Evolutionary conservation across 306 rosid genomes (phyloP).

Genomic region (Gynostemma pentaphyllum): DNA sequence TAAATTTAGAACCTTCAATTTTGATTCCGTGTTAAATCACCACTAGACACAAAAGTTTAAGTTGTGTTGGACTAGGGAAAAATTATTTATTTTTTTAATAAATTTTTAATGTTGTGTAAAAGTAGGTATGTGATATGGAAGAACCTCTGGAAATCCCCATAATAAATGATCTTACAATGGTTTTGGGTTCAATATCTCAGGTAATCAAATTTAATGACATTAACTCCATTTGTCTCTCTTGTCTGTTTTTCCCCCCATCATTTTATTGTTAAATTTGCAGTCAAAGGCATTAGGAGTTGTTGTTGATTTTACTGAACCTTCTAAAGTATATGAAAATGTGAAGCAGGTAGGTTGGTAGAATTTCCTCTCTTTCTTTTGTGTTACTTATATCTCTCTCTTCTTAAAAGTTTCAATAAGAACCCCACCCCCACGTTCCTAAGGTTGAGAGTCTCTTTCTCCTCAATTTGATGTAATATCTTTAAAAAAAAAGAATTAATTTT

Average conservation of each 20-base stretch:
- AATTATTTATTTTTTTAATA: too few species aligned
- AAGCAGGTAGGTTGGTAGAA: slow-evolving; percentile 49
- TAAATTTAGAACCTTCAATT: too few species aligned
- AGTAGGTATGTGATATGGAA: slow-evolving; percentile 71
- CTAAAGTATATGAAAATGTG: slow-evolving; percentile 80
- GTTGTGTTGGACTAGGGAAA: too few species aligned
- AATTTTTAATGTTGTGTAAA: too few species aligned
- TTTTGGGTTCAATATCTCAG: slow-evolving; percentile 91
- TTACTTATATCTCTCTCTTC: not conserved
- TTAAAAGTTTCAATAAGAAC: not conserved
- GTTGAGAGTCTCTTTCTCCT: too few species aligned
- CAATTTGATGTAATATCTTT: too few species aligned
- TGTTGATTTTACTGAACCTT: slow-evolving; percentile 78
- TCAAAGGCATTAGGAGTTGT: slow-evolving; percentile 68
- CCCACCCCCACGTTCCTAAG: too few species aligned
- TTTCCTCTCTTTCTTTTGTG: not conserved
- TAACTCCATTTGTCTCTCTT: not conserved
- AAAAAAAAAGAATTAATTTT: too few species aligned
- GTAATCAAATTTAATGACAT: slow-evolving; percentile 16
- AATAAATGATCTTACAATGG: slow-evolving; percentile 79
- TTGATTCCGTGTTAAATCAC: too few species aligned
- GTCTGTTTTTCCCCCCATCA: not conserved
- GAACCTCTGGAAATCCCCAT: slow-evolving; percentile 88
- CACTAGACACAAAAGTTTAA: too few species aligned
- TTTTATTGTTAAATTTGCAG: slow-evolving; percentile 29